These are phyloP conservation scores for Xanthoconium separans DNA, from an alignment of 1,284 basidiomycete genomes.

Conservation along the genomic window DNA sequence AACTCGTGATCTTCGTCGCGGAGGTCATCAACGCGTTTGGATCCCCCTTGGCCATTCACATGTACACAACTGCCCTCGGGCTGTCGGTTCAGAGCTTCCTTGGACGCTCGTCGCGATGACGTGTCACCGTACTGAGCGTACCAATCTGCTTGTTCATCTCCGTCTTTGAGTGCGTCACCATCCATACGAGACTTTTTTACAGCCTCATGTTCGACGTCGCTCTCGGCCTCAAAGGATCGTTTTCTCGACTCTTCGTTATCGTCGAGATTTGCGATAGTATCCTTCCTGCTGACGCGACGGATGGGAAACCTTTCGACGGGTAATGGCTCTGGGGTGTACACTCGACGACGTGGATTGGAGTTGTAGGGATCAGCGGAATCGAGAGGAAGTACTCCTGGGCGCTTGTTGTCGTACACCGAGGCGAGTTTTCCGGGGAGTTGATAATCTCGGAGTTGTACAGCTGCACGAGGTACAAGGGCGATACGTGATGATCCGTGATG, in stretches of 20 bases:
- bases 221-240: conserved; percentile 42
- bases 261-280: conserved; percentile 11
- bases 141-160: conserved; percentile 47
- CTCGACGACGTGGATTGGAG: conserved; percentile 31
- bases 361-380: conserved; percentile 37
- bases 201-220: conserved; percentile 41
- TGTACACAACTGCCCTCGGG: conserved; percentile 40
- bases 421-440: conserved; percentile 17
- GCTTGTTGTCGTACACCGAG: conserved; percentile 17
- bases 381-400: conserved; percentile 14
- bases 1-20: conserved; percentile 35
- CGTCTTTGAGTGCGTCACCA: conserved; percentile 44
- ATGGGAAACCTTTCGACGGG: conserved; percentile 11
- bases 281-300: conserved; percentile 28
- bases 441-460: conserved; percentile 18
- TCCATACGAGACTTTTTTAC: conserved; percentile 54
- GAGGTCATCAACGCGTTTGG: conserved; percentile 47
- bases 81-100: conserved; percentile 44
- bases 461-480: conserved; percentile 23
- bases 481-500: conserved; percentile 18
- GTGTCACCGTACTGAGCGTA: conserved; percentile 29
- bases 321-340: conserved; percentile 20
- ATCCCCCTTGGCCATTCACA: conserved; percentile 39
- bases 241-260: conserved; percentile 35
- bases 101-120: conserved; percentile 43